phyloP scores from a whole-genome alignment of 1,139 yeast species.

The Debaryomyces sp. region DNA sequence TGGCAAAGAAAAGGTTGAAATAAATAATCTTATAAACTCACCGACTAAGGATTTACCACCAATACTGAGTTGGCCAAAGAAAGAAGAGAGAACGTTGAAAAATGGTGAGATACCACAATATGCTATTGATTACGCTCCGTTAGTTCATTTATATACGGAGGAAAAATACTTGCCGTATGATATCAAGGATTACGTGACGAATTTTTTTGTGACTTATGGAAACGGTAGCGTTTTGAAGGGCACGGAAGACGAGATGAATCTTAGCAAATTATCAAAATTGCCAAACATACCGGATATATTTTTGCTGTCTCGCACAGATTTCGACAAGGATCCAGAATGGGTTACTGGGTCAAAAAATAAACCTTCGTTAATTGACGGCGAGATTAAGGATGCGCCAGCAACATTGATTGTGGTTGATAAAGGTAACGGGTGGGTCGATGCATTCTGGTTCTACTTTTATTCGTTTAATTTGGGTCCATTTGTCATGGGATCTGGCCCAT shows the following conservation, averaged over 20 bases:
- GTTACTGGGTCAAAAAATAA: slow-evolving; percentile 69
- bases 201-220: slow-evolving; percentile 54
- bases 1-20: slow-evolving; percentile 16
- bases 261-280: slow-evolving; percentile 41
- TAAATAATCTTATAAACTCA: slow-evolving; percentile 24
- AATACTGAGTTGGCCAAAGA: slow-evolving; percentile 33
- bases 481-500: slow-evolving; percentile 97
- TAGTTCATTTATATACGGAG: slow-evolving; percentile 85
- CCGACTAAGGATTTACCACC: slow-evolving; percentile 42
- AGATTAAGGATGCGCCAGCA: slow-evolving; percentile 76
- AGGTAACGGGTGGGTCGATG: slow-evolving; percentile 91
- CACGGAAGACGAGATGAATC: slow-evolving; percentile 35
- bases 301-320: slow-evolving; percentile 71
- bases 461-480: slow-evolving; percentile 94
- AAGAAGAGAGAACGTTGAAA: slow-evolving; percentile 34
- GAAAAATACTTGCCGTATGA: slow-evolving; percentile 88
- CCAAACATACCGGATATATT: slow-evolving; percentile 36
- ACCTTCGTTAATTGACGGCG: slow-evolving; percentile 75
- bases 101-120: slow-evolving; percentile 73
- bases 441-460: slow-evolving; percentile 95
- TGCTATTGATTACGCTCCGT: slow-evolving; percentile 72
- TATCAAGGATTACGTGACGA: slow-evolving; percentile 64
- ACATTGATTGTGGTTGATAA: slow-evolving; percentile 82
- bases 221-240: slow-evolving; percentile 51
- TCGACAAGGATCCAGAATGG: slow-evolving; percentile 81